Evolutionary conservation across 352 stramenopile genomes (phyloP).

Genomic region (Chrysophaeum taylorii): DNA sequence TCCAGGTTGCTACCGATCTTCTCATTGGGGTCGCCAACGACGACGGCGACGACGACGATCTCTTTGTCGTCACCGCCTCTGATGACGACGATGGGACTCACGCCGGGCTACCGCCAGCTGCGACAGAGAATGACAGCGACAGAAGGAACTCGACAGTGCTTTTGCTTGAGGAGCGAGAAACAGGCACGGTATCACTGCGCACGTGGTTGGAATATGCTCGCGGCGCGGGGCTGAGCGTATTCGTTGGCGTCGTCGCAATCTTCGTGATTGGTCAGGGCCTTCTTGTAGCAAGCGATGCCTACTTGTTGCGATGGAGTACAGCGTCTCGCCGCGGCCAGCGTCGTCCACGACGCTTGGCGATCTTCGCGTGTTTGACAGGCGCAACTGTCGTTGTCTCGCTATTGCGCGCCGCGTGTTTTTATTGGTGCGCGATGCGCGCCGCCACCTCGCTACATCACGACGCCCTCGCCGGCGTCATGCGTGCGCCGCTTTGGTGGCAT

Average conservation of each 20-base stretch:
- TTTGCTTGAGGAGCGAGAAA: background rate
- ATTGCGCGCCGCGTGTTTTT: background rate
- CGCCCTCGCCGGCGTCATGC: background rate
- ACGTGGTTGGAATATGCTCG: conserved; percentile 1
- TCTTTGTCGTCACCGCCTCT: too few species aligned
- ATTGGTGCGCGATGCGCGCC: background rate
- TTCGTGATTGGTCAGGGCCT: background rate
- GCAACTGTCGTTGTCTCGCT: background rate
- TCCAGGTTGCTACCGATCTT: too few species aligned
- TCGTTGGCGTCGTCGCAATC: background rate
- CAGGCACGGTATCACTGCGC: background rate
- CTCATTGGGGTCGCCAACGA: too few species aligned
- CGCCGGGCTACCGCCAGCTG: too few species aligned
- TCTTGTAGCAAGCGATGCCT: background rate
- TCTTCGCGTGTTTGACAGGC: background rate
- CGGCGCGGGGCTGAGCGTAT: background rate
- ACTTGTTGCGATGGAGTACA: background rate
- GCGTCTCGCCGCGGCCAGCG: too few species aligned
- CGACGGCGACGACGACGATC: too few species aligned
- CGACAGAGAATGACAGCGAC: too few species aligned
- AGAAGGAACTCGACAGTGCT: too few species aligned
- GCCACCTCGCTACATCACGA: background rate
- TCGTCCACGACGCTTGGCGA: too few species aligned
- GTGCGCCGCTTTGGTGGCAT: background rate
- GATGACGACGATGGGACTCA: too few species aligned